A percentile compares a stretch with the other conserved stretches of the same genome.
phyloP scores from a whole-genome alignment of 495 filamentous ascomycete species.

The Penicillium paradoxum region DNA sequence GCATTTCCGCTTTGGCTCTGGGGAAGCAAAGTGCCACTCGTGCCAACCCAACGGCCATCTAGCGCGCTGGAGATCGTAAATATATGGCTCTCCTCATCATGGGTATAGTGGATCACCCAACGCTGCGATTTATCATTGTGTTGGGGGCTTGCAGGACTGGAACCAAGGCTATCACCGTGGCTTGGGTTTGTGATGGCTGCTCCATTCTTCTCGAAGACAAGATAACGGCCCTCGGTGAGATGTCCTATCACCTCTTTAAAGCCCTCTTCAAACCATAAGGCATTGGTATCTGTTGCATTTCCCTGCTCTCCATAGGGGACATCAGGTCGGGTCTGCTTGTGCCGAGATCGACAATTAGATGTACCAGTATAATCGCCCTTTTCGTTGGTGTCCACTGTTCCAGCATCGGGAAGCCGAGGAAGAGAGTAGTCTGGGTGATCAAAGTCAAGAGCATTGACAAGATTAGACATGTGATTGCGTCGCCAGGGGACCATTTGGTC shows the following conservation, averaged over 20 bases:
- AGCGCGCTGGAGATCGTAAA: slow-evolving; percentile 48
- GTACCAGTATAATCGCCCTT: slow-evolving; percentile 41
- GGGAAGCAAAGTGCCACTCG: slow-evolving; percentile 19
- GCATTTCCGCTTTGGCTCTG: slow-evolving; percentile 19
- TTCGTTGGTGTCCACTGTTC: slow-evolving; percentile 29
- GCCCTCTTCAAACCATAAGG: slow-evolving; percentile 44
- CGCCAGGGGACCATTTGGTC: slow-evolving; percentile 50
- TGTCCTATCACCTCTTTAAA: slow-evolving; percentile 49
- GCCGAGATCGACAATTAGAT: slow-evolving; percentile 36
- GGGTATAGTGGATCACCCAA: slow-evolving; percentile 46
- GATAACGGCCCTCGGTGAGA: slow-evolving; percentile 50
- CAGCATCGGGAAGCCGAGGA: slow-evolving; percentile 39
- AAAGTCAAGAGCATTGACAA: slow-evolving; percentile 50
- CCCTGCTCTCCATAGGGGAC: slow-evolving; percentile 46
- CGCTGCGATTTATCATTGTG: slow-evolving; percentile 42
- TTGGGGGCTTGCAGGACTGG: slow-evolving; percentile 25
- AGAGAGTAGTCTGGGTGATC: slow-evolving; percentile 45
- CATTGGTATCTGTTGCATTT: slow-evolving; percentile 22
- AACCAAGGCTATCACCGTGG: slow-evolving; percentile 16
- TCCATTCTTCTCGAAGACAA: slow-evolving; percentile 32
- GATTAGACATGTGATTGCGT: slow-evolving; percentile 50
- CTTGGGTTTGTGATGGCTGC: slow-evolving; percentile 28
- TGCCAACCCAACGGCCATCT: slow-evolving; percentile 41
- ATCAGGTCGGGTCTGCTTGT: slow-evolving; percentile 32
- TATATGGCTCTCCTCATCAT: slow-evolving; percentile 32